Percentiles rank a stretch among this genome's conserved stretches.
Evolutionary conservation across 176 grass and related monocot genomes (phyloP).

Genomic region (Bonia amplexicaulis): DNA sequence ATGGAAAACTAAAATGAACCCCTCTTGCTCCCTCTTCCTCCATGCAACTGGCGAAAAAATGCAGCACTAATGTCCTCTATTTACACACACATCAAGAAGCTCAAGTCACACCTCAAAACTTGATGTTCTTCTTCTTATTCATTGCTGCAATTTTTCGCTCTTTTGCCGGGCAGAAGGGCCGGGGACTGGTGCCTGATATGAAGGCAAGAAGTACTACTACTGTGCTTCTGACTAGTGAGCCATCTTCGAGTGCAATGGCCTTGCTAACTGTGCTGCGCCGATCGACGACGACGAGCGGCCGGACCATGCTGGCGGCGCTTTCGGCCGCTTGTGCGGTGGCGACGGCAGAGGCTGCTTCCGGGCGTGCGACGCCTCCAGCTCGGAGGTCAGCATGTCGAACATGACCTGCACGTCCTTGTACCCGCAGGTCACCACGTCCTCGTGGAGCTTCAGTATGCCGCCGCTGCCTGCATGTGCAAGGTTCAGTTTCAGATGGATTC

Average conservation of each 20-base stretch:
- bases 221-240: neutral
- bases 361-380: conserved; percentile 41
- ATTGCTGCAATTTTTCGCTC: conserved; percentile 17
- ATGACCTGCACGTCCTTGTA: conserved; percentile 92
- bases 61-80: conserved; percentile 12
- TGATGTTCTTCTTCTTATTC: neutral
- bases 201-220: neutral
- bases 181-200: conserved; percentile 21
- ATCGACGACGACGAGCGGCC: neutral
- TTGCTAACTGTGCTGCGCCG: neutral
- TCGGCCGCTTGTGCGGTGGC: neutral
- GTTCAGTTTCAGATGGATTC: neutral
- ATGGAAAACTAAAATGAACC: conserved; percentile 21
- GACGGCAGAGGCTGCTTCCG: conserved; percentile 7
- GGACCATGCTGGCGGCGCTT: neutral
- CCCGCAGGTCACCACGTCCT: conserved; percentile 74
- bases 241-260: neutral
- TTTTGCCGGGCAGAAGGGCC: conserved; percentile 33
- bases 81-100: conserved; percentile 25
- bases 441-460: conserved; percentile 65
- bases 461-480: conserved; percentile 44
- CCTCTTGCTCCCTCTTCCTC: conserved; percentile 47
- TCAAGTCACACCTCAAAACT: conserved; percentile 21
- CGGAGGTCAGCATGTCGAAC: conserved; percentile 82
- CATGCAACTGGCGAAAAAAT: conserved; percentile 5